Base-by-base conservation (phyloP, 1,139 yeast genomes). In the Geotrichum macrosporum region DNA sequence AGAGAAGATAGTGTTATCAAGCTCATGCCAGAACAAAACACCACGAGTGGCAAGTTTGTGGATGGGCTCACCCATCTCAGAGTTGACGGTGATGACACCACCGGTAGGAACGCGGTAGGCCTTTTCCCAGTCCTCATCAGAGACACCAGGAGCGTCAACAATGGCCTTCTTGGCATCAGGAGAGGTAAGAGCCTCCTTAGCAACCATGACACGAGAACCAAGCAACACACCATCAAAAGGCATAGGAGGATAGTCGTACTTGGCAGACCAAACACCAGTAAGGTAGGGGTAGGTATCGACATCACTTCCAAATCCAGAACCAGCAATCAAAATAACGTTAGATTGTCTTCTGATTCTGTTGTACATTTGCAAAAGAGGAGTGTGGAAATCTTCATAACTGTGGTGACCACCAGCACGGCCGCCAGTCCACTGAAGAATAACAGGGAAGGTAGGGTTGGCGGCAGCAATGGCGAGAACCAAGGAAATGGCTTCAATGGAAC, bases 391-490 rank as follows among this genome's bases (percentile, higher is more conserved):
- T 75, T 92, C 99, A 65, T 81, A 92, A 50, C 97, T 89, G 71
- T 92, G 99, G 69, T 92, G 99, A 64, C 99, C 99, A 77, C 99
- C 99, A 73, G 96, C 99, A 78, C 99, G 89, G 68, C 99, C 99
- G 77, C 97, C 98, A 55, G 99, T 92, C 99, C 99, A 92, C 76
- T 92, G 98, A 61, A 92, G 74, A 50, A 92, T 89, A 62, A 92
- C 86, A 56, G 98, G 98, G 88, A 94, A 92, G 53, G 67, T 72
- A 58, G 98, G 98, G 71, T 89, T 94, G 46, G 95, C 89, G 67
- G 86, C 88, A 44, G 99, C 98, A 65, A 92, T 92, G 51, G 83
- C 72, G 60, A 92, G 81, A 56, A 81, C 87, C 68, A 84, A 94
- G 56, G 81, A 75, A 60, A 92, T 88, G 38, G 96, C 86, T 57